Conservation (phyloP, 2,329 filamentous ascomycete species). For the Pyrenochaeta sp. region DNA sequence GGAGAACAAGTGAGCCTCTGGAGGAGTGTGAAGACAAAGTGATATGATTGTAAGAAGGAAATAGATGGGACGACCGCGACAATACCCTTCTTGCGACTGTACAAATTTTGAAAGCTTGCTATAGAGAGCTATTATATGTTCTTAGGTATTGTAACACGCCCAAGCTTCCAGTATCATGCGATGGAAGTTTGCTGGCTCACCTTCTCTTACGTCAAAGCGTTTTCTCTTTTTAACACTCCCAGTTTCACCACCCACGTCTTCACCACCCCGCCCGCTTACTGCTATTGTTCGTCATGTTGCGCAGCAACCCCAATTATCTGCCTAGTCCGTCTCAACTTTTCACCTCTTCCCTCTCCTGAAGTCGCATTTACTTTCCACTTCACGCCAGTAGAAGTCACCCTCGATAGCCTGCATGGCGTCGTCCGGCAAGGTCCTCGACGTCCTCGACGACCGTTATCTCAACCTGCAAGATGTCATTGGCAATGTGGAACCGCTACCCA, state of each 20-base stretch:
- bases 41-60: not conserved
- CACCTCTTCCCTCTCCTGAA: not conserved
- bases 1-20: conserved; percentile 35
- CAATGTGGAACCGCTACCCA: conserved; percentile 40
- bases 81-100: conserved; percentile 30
- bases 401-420: conserved; percentile 32
- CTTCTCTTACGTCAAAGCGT: not conserved
- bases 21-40: not conserved
- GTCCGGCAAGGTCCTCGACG: conserved; percentile 38
- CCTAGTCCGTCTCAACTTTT: conserved; percentile 6
- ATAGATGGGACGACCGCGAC: conserved; percentile 9
- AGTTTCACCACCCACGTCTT: conserved; percentile 1
- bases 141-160: conserved; percentile 1
- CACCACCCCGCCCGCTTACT: conserved; percentile 10
- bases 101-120: conserved; percentile 6
- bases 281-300: conserved; percentile 13
- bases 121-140: conserved; percentile 11
- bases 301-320: conserved; percentile 6
- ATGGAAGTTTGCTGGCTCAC: not conserved
- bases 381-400: not conserved
- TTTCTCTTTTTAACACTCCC: not conserved
- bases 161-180: conserved; percentile 1
- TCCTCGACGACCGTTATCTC: conserved; percentile 44
- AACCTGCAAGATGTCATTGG: conserved; percentile 42
- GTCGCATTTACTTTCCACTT: not conserved